These are phyloP conservation scores for Lichtheimia ramosa DNA, from an alignment of 371 early-diverging fungal species.

Conservation along the genomic window DNA sequence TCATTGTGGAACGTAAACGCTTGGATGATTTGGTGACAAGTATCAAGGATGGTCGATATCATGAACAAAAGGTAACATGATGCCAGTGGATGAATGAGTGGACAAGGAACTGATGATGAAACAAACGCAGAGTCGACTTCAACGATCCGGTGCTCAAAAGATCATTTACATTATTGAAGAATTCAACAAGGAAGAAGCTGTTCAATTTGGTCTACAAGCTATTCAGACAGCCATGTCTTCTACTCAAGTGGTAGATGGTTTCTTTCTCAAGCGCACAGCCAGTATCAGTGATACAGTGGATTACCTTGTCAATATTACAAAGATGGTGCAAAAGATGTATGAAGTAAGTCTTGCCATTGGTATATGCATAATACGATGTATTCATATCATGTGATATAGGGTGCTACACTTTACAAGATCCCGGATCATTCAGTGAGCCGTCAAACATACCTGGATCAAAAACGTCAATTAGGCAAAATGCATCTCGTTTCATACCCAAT, in stretches of 20 bases:
- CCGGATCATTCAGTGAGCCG: conserved; percentile 58
- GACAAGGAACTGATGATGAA: too few relatives aligned
- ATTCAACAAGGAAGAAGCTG: conserved; percentile 48
- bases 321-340: conserved; percentile 47
- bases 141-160: conserved; percentile 64
- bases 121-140: conserved; percentile 78
- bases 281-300: conserved; percentile 75
- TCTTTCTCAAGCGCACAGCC: conserved; percentile 75
- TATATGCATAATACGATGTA: not conserved
- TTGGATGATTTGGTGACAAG: conserved; percentile 89
- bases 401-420: conserved; percentile 50
- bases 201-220: conserved; percentile 55
- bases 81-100: too few relatives aligned
- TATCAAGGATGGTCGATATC: conserved; percentile 94
- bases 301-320: conserved; percentile 67
- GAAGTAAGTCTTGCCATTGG: conserved; percentile 21
- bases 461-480: conserved; percentile 29
- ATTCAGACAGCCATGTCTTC: conserved; percentile 70
- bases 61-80: conserved; percentile 87
- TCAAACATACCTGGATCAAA: conserved; percentile 50
- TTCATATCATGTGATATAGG: conserved; percentile 5
- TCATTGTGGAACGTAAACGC: conserved; percentile 92
- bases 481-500: conserved; percentile 59
- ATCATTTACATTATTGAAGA: conserved; percentile 89
- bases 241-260: conserved; percentile 68